A percentile compares a stretch with the other conserved stretches of the same genome.
phyloP scores from a whole-genome alignment of 1,284 basidiomycete genomes.

The Ustilago curta region DNA sequence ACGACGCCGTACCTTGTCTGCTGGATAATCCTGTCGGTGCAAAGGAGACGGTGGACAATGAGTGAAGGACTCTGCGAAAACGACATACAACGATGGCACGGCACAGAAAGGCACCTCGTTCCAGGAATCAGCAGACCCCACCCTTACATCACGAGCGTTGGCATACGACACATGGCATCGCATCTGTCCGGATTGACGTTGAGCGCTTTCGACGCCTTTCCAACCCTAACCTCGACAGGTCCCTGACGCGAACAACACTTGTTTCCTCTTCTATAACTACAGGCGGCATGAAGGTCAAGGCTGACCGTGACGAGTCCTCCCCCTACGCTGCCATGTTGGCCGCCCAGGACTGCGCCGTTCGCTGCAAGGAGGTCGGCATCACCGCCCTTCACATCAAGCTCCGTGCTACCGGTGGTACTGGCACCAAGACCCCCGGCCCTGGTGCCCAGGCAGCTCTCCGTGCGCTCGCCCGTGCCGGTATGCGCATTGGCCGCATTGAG shows the following conservation, averaged over 20 bases:
- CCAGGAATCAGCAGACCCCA: no score
- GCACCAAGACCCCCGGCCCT: conserved; percentile 98
- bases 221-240: neutral
- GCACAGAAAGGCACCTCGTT: neutral
- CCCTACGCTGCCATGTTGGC: conserved; percentile 99
- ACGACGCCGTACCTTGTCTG: no score
- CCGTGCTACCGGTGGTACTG: conserved; percentile 96
- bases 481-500: conserved; percentile 96
- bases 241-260: conserved; percentile 8
- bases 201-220: neutral
- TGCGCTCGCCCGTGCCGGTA: conserved; percentile 96
- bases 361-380: conserved; percentile 98
- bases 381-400: conserved; percentile 98
- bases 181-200: neutral
- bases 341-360: conserved; percentile 93
- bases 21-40: neutral
- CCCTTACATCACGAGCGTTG: no score
- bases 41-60: neutral
- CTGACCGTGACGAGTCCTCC: conserved; percentile 99
- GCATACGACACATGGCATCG: no score
- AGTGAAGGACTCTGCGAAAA: neutral
- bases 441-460: conserved; percentile 98
- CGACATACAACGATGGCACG: neutral
- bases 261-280: conserved; percentile 2
- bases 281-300: conserved; percentile 99